Base-by-base conservation (phyloP, 805 yeast species). In the Candida chauliodis region DNA sequence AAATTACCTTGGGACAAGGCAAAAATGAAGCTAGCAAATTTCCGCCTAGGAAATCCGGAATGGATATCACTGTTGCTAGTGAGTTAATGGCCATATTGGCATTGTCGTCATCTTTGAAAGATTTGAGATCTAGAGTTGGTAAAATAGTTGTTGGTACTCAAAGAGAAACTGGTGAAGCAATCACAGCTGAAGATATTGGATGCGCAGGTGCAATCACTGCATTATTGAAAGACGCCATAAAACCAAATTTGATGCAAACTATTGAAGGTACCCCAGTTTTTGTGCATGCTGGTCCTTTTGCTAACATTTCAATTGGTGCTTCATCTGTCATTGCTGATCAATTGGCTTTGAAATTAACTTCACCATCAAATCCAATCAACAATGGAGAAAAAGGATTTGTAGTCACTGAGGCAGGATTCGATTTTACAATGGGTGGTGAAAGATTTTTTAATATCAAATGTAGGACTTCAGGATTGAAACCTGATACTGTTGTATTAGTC, bases 391-490 rank as follows among this genome's bases (percentile, higher is more conserved):
- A 71, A 44, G 98, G 98, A 49, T 91, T 78, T 58, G 98, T 89
- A 39, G 87, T 91, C 44, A 91, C 99, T 36, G 99, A 91, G 64
- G 97, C 98, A 27, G 99, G 99, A 37, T 91, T 91, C 67, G 98
- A 91, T 65, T 91, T 93, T 73, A 91, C 97, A 34, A 91, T 91
- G 98, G 99, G 99, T 49, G 98, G 98, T 51, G 99, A 91, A 71
- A 78, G 98, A 55, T 91, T 91, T 69, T 78, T 91, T 66, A 88
- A 91, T 71, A 91, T 91, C 63, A 91, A 91, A 70, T 89, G 97
- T 63, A 81, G 98, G 60, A 75, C 95, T 14, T 84, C 95, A 27
- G 96, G 96, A 4, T 73, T 85, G 42, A 66, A 73, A 27, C 98
- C 98, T 26, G 95, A 90, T 59, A 84, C 84, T 27, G 91, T 91